Base-by-base conservation (phyloP, 805 yeast species). In the Vanderwaltozyma tropicalis region DNA sequence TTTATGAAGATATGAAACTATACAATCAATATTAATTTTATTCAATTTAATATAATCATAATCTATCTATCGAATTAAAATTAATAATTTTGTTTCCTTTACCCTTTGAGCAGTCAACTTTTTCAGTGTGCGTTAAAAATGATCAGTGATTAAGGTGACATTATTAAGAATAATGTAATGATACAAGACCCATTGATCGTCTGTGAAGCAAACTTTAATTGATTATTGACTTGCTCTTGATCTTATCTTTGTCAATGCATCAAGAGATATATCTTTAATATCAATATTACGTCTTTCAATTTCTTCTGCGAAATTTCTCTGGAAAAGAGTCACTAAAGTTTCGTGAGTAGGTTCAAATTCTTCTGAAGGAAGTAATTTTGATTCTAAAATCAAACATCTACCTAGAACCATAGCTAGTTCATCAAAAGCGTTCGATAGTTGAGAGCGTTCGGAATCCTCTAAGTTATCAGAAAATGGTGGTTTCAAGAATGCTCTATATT, bases 311-410 rank as follows among this genome's bases (percentile, higher is more conserved):
- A 86, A 86, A 54, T 85, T 83, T 61, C 71, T 71, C 45, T 67
- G 68, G 62, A 73, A 84, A 40, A 85, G 59, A 25, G 69, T 72
- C 28, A 76, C 69, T 61, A 86, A 65, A 12, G 77, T 70, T n/a
- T 71, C 72, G 52, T 86, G 95, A 17, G 84, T 71, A 2, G 72
- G 69, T 46, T 63, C 70, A 65, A 84, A 64, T 11, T 66, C 52
- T 1, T 66, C 53, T 6, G 48, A 40, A 2, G 82, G 74, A 13
- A 82, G 69, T 41, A 82, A 63, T 46, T 72, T 68, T 1, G 78
- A 83, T 55, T 86, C 95, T 33, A 84, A 66, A 16, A 68, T 64
- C 41, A 86, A 66, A 54, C 92, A 78, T 37, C 80, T 65, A 57
- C 68, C 70, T 50, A 86, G 64, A 20, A 80, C 69, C n/a, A 67